phyloP scores from a whole-genome alignment of 805 yeast species.

The Priceomyces melissophilus region DNA sequence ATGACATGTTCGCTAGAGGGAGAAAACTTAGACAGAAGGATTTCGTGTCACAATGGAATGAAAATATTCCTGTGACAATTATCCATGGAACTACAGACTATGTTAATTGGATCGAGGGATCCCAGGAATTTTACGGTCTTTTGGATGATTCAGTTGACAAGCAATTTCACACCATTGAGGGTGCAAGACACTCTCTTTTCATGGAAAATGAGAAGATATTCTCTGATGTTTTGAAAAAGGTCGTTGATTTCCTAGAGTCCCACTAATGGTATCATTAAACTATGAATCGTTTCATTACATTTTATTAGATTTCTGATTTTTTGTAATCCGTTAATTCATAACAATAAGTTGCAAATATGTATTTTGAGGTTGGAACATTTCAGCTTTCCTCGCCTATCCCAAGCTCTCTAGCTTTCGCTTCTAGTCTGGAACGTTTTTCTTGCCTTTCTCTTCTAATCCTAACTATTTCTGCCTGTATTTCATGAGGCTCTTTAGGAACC shows the following conservation, averaged over 20 bases:
- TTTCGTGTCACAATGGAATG: conserved; percentile 31
- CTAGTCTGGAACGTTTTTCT: conserved; percentile 70
- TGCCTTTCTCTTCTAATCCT: conserved; percentile 74
- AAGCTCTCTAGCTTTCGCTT: conserved; percentile 63
- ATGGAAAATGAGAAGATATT: conserved; percentile 45
- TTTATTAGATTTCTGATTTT: neutral
- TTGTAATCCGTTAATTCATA: neutral
- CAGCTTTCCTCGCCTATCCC: conserved; percentile 50
- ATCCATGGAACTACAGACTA: conserved; percentile 64
- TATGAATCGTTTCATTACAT: neutral
- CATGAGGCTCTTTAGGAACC: conserved; percentile 90
- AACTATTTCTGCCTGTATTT: conserved; percentile 86
- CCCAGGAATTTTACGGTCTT: conserved; percentile 38
- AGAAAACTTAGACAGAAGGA: conserved; percentile 40
- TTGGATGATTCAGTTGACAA: conserved; percentile 32
- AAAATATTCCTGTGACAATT: conserved; percentile 48
- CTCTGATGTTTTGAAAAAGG: conserved; percentile 26
- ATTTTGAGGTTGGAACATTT: too few relatives aligned
- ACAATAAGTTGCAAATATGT: too few relatives aligned
- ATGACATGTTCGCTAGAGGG: conserved; percentile 67
- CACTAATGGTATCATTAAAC: conserved; percentile 1
- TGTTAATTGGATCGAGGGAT: conserved; percentile 52
- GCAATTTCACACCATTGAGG: conserved; percentile 21
- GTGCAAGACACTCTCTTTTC: conserved; percentile 44
- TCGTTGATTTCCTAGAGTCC: conserved; percentile 35